These are phyloP conservation scores for Aspergillus sclerotialis DNA, from an alignment of 2,329 filamentous ascomycete species.

Conservation along the genomic window DNA sequence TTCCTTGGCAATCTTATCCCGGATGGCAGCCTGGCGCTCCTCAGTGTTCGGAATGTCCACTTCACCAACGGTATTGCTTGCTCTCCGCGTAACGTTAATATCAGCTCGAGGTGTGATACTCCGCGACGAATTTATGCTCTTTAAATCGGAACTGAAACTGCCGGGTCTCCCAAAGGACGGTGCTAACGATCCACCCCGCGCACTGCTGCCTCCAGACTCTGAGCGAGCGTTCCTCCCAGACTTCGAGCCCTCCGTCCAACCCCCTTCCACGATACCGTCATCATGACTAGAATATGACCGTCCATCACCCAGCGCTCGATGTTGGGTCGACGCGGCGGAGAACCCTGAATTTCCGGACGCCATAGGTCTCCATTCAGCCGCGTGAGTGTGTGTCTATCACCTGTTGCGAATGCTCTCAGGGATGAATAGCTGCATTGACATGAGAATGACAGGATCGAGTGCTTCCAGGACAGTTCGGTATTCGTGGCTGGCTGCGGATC, in stretches of 20 bases:
- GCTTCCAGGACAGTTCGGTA: constrained; percentile 1
- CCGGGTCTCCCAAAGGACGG: constrained; percentile 64
- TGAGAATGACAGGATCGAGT: constrained; percentile 1
- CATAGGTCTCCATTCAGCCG: constrained; percentile 40
- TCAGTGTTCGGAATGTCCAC: constrained; percentile 57
- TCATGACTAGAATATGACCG: constrained; percentile 33
- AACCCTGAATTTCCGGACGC: constrained; percentile 37
- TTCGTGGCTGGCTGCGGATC: neutral
- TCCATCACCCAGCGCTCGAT: constrained; percentile 31
- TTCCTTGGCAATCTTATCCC: constrained; percentile 86
- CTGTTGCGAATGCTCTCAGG: constrained; percentile 20
- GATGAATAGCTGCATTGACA: constrained; percentile 26
- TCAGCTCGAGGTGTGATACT: constrained; percentile 54
- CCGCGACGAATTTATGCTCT: constrained; percentile 59
- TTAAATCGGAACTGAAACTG: constrained; percentile 84
- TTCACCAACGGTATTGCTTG: constrained; percentile 50
- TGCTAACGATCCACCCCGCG: constrained; percentile 55
- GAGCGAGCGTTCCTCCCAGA: constrained; percentile 41
- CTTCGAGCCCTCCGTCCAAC: constrained; percentile 30
- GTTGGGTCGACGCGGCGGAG: constrained; percentile 36
- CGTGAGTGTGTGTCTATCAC: constrained; percentile 25
- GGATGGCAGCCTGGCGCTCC: constrained; percentile 65
- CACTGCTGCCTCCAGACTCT: constrained; percentile 51
- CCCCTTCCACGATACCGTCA: constrained; percentile 30
- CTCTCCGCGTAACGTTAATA: constrained; percentile 43